These are phyloP conservation scores for Wickerhamiella hasegawae DNA, from an alignment of 805 yeast species.

Conservation along the genomic window DNA sequence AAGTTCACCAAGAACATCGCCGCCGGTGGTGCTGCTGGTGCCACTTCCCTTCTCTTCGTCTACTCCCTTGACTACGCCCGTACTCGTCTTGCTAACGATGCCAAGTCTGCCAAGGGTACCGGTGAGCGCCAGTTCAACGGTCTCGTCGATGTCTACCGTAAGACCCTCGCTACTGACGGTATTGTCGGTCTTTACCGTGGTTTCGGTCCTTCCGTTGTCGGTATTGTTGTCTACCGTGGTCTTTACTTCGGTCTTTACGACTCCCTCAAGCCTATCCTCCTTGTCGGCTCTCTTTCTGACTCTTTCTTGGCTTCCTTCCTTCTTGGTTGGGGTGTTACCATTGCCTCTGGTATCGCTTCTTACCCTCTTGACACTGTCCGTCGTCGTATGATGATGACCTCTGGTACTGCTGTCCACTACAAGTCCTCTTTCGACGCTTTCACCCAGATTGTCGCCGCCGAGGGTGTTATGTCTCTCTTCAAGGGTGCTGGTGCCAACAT, in stretches of 20 bases:
- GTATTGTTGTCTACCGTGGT: slow-evolving; percentile 96
- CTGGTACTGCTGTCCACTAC: slow-evolving; percentile 89
- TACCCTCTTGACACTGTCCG: slow-evolving; percentile 96
- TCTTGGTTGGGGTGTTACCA: slow-evolving; percentile 91
- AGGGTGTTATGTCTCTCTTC: slow-evolving; percentile 80
- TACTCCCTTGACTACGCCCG: slow-evolving; percentile 94
- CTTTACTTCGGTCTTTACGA: slow-evolving; percentile 92
- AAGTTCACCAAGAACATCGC: slow-evolving; percentile 94
- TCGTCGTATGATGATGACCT: slow-evolving; percentile 99
- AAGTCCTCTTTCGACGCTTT: slow-evolving; percentile 84
- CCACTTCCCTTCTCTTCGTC: slow-evolving; percentile 73
- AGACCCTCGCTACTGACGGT: slow-evolving; percentile 88
- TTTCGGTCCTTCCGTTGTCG: slow-evolving; percentile 91
- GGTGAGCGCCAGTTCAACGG: slow-evolving; percentile 84
- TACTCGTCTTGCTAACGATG: slow-evolving; percentile 95
- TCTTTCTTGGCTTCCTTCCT: slow-evolving; percentile 82
- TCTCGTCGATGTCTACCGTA: slow-evolving; percentile 83
- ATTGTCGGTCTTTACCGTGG: slow-evolving; percentile 95
- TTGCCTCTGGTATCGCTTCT: slow-evolving; percentile 93
- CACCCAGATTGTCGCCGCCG: slow-evolving; percentile 76
- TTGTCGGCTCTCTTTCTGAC: slow-evolving; percentile 82
- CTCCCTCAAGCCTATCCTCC: slow-evolving; percentile 79
- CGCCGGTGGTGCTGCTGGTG: slow-evolving; percentile 96
- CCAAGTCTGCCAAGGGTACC: slow-evolving; percentile 57
- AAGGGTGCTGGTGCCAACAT: slow-evolving; percentile 98